Evolutionary conservation across 1,284 basidiomycete species (phyloP), one percentile per base, ranked within the genome.

Genomic region (Xanthoconium separans): DNA sequence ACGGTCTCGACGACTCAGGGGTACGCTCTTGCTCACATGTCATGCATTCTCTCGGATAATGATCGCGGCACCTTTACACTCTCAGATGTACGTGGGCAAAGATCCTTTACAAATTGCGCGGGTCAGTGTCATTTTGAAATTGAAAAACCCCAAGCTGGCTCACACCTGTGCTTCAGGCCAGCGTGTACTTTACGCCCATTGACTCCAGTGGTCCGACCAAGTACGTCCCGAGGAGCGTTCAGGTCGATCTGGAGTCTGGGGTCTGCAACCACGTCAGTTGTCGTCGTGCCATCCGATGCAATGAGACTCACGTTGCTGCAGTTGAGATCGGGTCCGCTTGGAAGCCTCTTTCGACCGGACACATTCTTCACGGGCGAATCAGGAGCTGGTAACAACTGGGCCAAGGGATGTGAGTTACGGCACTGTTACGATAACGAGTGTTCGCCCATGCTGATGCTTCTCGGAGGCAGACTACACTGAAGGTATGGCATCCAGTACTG

Each of bases 301-400:
- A 39, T 11, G 37, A 43, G 9, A 11, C 49, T 60, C 36, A 63
- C 41, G 13, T 37, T 20, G 8, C n/a, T 41, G 47, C 24, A 91
- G 87, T 71, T 90, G 45, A 79, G 82, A 50, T 80, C 83, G 36
- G 89, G 91, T 12, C 75, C 81, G 6, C 75, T 90, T 44, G 92
- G 93, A 4, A 61, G 67, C 9, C 79, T 98, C 24, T 98, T 94
- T 76, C 83, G 89, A 53, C 95, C 95, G 12, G 94, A 96, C 70
- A 95, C 93, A 4, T 96, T 85, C 69, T 74, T 96, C 53, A 81
- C 83, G 50, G 82, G 84, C 2, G 77, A 84, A 34, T 76, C 77
- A 43, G 90, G 95, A 56, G 95, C 95, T 16, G 93, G 93, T 30
- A 97, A 96, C 70, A 96, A 95, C 66, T 95, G 91, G 87, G 91